A percentile compares a stretch with the other conserved stretches of the same genome.
phyloP scores from a whole-genome alignment of 1,284 basidiomycete genomes.

The Quambalaria eucalypti region DNA sequence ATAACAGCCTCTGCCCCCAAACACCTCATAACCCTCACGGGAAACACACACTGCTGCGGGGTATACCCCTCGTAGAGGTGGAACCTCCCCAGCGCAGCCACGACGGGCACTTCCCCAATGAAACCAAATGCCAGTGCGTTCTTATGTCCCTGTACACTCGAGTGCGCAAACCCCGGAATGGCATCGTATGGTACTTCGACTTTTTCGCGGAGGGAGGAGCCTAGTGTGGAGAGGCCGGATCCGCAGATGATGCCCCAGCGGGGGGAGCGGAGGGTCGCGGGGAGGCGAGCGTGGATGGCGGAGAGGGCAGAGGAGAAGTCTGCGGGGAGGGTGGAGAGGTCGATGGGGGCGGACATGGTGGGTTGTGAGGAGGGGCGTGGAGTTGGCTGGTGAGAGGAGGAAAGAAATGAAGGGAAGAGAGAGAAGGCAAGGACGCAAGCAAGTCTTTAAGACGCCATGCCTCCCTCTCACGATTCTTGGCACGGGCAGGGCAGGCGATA shows the following conservation, averaged over 20 bases:
- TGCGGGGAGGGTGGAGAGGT: constrained; percentile 10
- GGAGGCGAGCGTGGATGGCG: constrained; percentile 13
- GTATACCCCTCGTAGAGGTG: constrained; percentile 72
- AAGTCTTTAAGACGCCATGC: no score
- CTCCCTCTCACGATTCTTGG: no score
- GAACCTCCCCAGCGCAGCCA: constrained; percentile 75
- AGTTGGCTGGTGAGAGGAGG: no score
- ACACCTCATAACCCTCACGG: constrained; percentile 64
- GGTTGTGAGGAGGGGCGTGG: no score
- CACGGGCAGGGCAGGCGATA: no score
- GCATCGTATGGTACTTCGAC: constrained; percentile 24
- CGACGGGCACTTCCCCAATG: constrained; percentile 58
- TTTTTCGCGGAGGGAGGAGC: constrained; percentile 10
- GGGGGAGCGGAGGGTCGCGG: constrained; percentile 14
- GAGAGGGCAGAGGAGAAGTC: constrained; percentile 19
- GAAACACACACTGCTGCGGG: constrained; percentile 56
- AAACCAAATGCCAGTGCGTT: constrained; percentile 68
- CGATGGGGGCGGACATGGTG: neutral
- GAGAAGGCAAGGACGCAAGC: no score
- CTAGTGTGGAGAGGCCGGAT: constrained; percentile 24
- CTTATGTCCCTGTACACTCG: constrained; percentile 62
- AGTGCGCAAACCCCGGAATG: constrained; percentile 22
- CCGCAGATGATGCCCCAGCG: constrained; percentile 38
- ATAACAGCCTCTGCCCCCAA: constrained; percentile 66
- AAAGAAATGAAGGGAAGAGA: no score